phyloP scores from a whole-genome alignment of 441 rosid genomes.

The Aleurites moluccanus region DNA sequence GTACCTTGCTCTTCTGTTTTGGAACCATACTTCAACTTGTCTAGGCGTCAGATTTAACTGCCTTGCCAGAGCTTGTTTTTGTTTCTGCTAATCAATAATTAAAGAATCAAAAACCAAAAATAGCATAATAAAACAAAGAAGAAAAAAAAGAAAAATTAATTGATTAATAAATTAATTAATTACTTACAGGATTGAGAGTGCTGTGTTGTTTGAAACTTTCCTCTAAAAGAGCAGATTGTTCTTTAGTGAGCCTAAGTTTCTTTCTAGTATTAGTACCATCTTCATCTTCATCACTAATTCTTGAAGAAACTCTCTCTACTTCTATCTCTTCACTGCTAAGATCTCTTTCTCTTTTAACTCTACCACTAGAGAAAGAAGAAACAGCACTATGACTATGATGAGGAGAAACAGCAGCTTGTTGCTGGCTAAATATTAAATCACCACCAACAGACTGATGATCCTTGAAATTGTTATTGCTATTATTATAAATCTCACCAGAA shows the following conservation, averaged over 20 bases:
- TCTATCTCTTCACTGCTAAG: slow-evolving; percentile 63
- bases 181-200: slow-evolving; percentile 89
- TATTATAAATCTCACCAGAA: slow-evolving; percentile 34
- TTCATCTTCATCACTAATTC: slow-evolving; percentile 82
- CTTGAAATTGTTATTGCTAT: not conserved
- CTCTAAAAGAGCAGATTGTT: slow-evolving; percentile 85
- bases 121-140: not conserved
- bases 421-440: slow-evolving; percentile 38
- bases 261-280: slow-evolving; percentile 72
- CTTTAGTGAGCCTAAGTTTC: slow-evolving; percentile 83
- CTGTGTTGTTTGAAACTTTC: slow-evolving; percentile 86
- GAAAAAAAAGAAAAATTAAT: not conserved
- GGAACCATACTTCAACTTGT: slow-evolving; percentile 99
- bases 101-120: not conserved
- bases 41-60: slow-evolving; percentile 78
- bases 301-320: slow-evolving; percentile 56
- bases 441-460: slow-evolving; percentile 32
- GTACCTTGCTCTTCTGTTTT: slow-evolving; percentile 94
- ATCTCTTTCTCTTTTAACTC: slow-evolving; percentile 83
- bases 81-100: slow-evolving; percentile 55
- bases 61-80: slow-evolving; percentile 79
- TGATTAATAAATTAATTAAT: not conserved
- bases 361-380: slow-evolving; percentile 82
- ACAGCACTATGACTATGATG: slow-evolving; percentile 50
- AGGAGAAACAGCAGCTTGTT: slow-evolving; percentile 35